These are phyloP conservation scores for Amaranthus palmeri DNA, from an alignment of 148 eudicot genomes.

Conservation along the genomic window DNA sequence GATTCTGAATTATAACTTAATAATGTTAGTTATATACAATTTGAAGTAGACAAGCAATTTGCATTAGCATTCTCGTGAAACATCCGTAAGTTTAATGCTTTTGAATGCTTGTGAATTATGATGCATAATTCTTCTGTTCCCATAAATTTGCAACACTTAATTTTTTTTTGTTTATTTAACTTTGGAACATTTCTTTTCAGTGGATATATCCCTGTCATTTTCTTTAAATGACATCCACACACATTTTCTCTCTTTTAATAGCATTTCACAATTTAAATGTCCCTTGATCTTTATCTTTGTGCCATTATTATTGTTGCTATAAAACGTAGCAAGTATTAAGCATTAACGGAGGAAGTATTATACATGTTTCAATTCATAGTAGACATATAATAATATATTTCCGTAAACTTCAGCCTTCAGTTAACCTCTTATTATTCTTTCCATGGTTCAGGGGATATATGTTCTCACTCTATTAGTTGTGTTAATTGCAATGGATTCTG, in stretches of 20 bases:
- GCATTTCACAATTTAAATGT: too few relatives aligned
- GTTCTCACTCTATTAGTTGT: conserved; percentile 16
- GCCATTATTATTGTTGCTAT: background rate
- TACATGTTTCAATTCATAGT: background rate
- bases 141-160: background rate
- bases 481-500: conserved; percentile 11
- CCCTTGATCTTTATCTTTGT: background rate
- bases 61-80: conserved; percentile 9
- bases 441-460: conserved; percentile 5
- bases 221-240: background rate
- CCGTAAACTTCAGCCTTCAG: background rate
- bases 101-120: background rate
- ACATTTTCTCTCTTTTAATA: too few relatives aligned
- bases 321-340: background rate
- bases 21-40: conserved; percentile 3
- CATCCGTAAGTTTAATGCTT: background rate
- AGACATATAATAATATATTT: background rate
- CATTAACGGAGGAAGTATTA: background rate
- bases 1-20: conserved; percentile 2
- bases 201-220: background rate
- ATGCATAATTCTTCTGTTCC: too few relatives aligned
- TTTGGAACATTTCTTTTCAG: background rate
- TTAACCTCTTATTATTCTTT: background rate
- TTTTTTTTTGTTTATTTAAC: background rate
- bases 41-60: background rate